Evolutionary conservation across 371 early-diverging fungal genomes (phyloP).

Genomic region (Racocetra persica): DNA sequence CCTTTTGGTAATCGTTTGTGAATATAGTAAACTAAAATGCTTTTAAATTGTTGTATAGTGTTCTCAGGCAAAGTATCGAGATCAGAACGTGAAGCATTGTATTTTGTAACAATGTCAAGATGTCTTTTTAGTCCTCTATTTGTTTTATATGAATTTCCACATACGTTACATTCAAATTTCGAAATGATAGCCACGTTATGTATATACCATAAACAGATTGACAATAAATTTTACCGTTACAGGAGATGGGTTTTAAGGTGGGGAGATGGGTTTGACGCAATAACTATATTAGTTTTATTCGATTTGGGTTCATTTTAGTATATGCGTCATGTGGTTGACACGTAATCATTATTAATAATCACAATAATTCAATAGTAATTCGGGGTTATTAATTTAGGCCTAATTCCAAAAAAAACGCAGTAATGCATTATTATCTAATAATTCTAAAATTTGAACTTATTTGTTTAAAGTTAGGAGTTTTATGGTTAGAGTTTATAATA

Average conservation of each 20-base stretch:
- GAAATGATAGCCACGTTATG: neutral
- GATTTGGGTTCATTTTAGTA: neutral
- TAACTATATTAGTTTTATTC: neutral
- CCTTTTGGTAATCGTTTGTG: neutral
- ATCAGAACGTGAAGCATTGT: neutral
- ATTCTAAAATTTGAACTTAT: too few relatives aligned
- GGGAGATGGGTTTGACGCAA: constrained; percentile 6
- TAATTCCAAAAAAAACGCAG: neutral
- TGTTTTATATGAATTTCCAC: neutral
- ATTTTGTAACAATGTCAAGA: constrained; percentile 8
- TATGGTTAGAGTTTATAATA: too few relatives aligned
- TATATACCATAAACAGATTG: neutral
- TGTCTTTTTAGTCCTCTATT: neutral
- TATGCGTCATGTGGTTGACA: neutral
- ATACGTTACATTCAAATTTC: neutral
- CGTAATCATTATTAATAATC: neutral
- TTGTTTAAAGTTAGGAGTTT: too few relatives aligned
- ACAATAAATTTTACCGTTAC: neutral
- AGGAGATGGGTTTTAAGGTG: neutral
- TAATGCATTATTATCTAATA: neutral
- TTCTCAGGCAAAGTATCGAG: neutral
- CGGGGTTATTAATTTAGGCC: neutral
- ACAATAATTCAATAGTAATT: constrained; percentile 1
- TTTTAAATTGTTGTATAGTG: neutral
- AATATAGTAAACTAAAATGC: constrained; percentile 21